These are phyloP conservation scores for Talaromyces islandicus DNA, from an alignment of 2,329 filamentous ascomycete genomes.

Conservation along the genomic window DNA sequence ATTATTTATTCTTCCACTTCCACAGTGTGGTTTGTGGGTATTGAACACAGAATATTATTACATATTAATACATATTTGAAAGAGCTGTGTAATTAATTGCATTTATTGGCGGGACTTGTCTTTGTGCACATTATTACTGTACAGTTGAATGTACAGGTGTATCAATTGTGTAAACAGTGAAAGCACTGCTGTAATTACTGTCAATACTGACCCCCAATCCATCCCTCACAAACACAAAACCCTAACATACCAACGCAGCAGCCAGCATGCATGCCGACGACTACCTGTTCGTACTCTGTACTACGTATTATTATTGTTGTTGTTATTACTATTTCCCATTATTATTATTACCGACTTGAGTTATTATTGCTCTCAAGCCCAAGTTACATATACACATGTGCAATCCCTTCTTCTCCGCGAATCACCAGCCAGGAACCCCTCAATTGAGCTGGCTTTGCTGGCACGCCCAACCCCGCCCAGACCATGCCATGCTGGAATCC, in stretches of 20 bases:
- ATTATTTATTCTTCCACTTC: too few species aligned
- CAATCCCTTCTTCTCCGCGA: neutral
- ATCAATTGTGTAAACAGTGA: too few species aligned
- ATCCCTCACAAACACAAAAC: too few species aligned
- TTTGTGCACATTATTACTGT: too few species aligned
- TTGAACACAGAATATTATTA: neutral
- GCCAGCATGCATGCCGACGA: neutral
- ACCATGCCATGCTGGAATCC: neutral
- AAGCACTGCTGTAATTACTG: too few species aligned
- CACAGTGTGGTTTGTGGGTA: too few species aligned
- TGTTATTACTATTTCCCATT: too few species aligned
- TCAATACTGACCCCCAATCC: too few species aligned
- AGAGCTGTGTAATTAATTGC: too few species aligned
- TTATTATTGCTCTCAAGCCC: neutral
- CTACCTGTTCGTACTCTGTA: neutral
- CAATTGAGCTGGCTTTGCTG: neutral
- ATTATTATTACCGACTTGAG: neutral
- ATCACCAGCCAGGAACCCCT: neutral
- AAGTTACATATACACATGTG: neutral
- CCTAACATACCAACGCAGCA: too few species aligned
- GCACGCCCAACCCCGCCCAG: neutral
- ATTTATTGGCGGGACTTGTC: too few species aligned
- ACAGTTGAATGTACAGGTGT: too few species aligned
- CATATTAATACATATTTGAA: neutral
- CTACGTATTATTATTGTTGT: neutral